These are phyloP conservation scores for Helminthosporium solani DNA, from an alignment of 2,329 filamentous ascomycete genomes.

Conservation along the genomic window DNA sequence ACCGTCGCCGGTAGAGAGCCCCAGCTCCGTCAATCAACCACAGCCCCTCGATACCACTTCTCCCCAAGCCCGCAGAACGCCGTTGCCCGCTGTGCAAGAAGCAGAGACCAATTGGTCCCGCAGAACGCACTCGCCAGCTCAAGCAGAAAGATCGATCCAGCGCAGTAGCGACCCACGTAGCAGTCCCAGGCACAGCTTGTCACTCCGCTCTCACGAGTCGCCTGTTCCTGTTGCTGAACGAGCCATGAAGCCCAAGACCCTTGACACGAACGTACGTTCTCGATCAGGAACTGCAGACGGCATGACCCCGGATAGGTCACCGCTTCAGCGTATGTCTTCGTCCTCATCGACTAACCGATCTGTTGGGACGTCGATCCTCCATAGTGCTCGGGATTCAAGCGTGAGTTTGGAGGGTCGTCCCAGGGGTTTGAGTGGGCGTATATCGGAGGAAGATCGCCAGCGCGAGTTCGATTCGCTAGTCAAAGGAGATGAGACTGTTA, in stretches of 20 bases:
- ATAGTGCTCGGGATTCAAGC: conserved; percentile 37
- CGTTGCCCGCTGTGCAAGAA: conserved; percentile 34
- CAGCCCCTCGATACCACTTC: conserved; percentile 23
- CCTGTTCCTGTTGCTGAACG: conserved; percentile 22
- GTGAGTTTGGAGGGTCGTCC: conserved; percentile 30
- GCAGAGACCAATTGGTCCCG: conserved; percentile 18
- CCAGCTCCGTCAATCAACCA: conserved; percentile 12
- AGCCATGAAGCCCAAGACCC: conserved; percentile 21
- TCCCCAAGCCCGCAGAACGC: conserved; percentile 20
- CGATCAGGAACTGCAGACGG: conserved; percentile 18
- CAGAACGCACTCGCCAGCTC: conserved; percentile 6
- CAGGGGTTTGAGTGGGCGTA: conserved; percentile 30
- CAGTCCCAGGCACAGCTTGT: conserved; percentile 18
- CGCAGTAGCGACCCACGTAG: conserved; percentile 8
- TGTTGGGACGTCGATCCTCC: conserved; percentile 32
- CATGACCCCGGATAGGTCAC: conserved; percentile 26
- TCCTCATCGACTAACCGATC: conserved; percentile 33
- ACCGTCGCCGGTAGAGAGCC: conserved; percentile 20
- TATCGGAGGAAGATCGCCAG: conserved; percentile 42
- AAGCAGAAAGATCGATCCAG: conserved; percentile 7
- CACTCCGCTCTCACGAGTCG: conserved; percentile 19
- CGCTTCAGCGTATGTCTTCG: conserved; percentile 37
- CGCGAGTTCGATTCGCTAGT: conserved; percentile 52
- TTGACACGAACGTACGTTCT: conserved; percentile 25
- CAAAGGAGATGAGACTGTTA: conserved; percentile 50